Evolutionary conservation across 2,329 filamentous ascomycete genomes (phyloP), one percentile per base, ranked within the genome.

Genomic region (Zymoseptoria brevis): DNA sequence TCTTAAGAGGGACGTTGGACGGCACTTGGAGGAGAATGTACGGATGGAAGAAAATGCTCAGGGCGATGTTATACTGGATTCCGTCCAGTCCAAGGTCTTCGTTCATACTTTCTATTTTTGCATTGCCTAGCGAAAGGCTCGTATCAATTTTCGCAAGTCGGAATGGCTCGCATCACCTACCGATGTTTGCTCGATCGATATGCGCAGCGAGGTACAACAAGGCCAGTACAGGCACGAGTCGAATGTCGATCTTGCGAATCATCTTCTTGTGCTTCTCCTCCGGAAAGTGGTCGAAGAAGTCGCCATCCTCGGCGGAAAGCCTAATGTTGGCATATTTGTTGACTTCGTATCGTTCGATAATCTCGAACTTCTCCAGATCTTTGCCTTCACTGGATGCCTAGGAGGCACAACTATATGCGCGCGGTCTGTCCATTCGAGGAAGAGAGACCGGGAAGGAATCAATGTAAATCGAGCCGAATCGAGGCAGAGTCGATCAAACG

Each of bases 191-290:
- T n/a, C 77, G 72, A 61, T 80, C 77, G 19, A 80, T 69, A 57
- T 79, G 79, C 2, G 75, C 72, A 45, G 76, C 68, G 3, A 79
- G 66, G 59, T 77, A 79, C 0, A 82, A 68, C 3, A 79, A 53
- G 50, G 73, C 76, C 8, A 82, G 69, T 16, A 79, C 75, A 0
- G 80, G 80, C 7, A 82, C 69, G 29, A 83, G 72, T 52, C 76
- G 74, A 11, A 79, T 60, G 62, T 82, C 80, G 56, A 75, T 73
- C 69, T 81, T 82, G 51, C 76, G 69, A 7, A 81, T 65, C 24
- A 81, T 67, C 58, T 73, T 76, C 66, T 60, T 65, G 21, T 45
- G 49, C 35, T 56, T 58, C 8, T 63, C 64, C 19, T 59, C 61
- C 0, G 61, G 57, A n/a, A 57, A 66, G 35, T 50, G 63, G 22